Conservation (phyloP, 208 protist genomes). For the Leishmania tarentolae region DNA sequence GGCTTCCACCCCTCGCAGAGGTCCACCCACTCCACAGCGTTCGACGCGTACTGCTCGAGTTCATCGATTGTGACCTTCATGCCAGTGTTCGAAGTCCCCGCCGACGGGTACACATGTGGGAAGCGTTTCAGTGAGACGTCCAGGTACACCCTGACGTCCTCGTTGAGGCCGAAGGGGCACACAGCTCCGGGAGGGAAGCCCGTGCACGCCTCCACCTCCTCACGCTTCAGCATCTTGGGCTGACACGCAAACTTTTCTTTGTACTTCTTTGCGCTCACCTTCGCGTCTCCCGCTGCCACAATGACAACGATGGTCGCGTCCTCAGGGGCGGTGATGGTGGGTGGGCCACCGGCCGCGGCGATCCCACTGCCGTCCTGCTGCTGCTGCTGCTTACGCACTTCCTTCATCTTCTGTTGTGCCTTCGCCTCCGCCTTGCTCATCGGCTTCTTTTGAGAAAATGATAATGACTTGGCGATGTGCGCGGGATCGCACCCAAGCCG, state of each 20-base stretch:
- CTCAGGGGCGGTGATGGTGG: constrained; percentile 3
- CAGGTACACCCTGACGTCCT: constrained; percentile 59
- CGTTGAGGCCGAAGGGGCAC: constrained; percentile 60
- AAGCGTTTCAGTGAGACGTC: constrained; percentile 75
- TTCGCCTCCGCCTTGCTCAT: constrained; percentile 38
- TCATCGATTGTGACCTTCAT: constrained; percentile 49
- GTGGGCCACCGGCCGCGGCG: not conserved
- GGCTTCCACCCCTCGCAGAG: constrained; percentile 50
- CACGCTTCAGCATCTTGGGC: constrained; percentile 57
- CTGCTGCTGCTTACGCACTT: constrained; percentile 15
- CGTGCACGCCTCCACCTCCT: constrained; percentile 50
- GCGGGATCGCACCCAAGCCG: constrained; percentile 45
- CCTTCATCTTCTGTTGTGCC: constrained; percentile 21
- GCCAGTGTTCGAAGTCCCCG: constrained; percentile 46
- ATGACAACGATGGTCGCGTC: constrained; percentile 40
- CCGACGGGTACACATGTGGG: constrained; percentile 49
- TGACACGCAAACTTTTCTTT: constrained; percentile 43
- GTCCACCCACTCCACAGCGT: constrained; percentile 77
- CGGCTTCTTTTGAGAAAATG: constrained; percentile 36
- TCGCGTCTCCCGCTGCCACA: constrained; percentile 54
- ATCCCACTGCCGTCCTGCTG: constrained; percentile 1
- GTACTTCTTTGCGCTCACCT: constrained; percentile 52
- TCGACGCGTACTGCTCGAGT: constrained; percentile 55
- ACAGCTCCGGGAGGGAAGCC: constrained; percentile 64
- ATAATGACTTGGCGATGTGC: constrained; percentile 70